Conservation (phyloP, 2,329 filamentous ascomycete genomes). For the Trichoderma asperellum region DNA sequence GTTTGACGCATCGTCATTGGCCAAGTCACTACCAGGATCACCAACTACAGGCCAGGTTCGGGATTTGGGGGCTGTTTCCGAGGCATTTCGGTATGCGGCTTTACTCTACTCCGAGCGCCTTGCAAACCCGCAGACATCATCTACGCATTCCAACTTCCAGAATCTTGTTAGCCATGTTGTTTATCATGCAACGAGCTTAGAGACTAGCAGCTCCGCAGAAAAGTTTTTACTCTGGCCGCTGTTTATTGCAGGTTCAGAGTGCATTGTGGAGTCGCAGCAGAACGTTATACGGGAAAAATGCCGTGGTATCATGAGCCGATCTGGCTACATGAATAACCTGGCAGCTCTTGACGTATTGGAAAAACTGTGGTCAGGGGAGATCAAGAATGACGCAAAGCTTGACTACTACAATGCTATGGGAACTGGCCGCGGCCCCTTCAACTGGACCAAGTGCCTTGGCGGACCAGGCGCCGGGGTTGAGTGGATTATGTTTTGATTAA, state of each 20-base stretch:
- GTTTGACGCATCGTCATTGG: constrained; percentile 62
- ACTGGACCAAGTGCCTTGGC: constrained; percentile 62
- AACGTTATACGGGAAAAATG: constrained; percentile 79
- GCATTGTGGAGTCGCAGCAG: constrained; percentile 78
- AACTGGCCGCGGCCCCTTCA: constrained; percentile 56
- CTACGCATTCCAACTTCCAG: constrained; percentile 77
- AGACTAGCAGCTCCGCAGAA: constrained; percentile 71
- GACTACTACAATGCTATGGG: constrained; percentile 36
- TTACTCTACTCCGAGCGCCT: constrained; percentile 89
- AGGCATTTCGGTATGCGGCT: constrained; percentile 87
- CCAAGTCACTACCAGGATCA: constrained; percentile 53
- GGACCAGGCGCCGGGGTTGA: constrained; percentile 62
- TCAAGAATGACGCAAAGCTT: constrained; percentile 43
- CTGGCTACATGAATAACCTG: constrained; percentile 92
- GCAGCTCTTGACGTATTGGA: constrained; percentile 84
- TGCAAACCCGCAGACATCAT: constrained; percentile 73
- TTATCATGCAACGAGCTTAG: constrained; percentile 79
- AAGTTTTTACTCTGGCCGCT: constrained; percentile 94
- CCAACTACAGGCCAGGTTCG: constrained; percentile 65
- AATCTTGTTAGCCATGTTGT: constrained; percentile 80
- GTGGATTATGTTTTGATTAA: constrained; percentile 67
- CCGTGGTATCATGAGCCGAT: constrained; percentile 82
- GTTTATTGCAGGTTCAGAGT: constrained; percentile 88
- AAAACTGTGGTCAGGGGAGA: constrained; percentile 73
- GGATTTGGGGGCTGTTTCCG: constrained; percentile 81